A percentile compares a stretch with the other conserved stretches of the same genome.
These are phyloP conservation scores for Yamadazyma taylorii DNA, from an alignment of 1,139 yeast species.

Conservation along the genomic window DNA sequence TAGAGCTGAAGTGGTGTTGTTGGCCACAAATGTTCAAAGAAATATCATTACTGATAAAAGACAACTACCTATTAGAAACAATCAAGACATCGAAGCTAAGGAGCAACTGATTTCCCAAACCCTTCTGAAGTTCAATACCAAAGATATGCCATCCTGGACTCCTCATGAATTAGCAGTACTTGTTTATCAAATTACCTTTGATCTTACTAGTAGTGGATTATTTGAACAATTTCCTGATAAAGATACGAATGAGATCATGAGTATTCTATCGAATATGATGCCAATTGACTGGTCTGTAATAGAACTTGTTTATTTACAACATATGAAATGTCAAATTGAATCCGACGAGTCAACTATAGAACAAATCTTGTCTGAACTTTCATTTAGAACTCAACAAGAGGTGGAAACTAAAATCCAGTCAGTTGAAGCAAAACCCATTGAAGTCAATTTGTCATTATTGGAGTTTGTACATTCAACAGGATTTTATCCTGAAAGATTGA, in stretches of 20 bases:
- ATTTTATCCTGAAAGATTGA: constrained; percentile 10
- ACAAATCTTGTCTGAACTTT: constrained; percentile 13
- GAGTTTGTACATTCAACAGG: constrained; percentile 9
- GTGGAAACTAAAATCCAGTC: constrained; percentile 3
- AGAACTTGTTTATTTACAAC: constrained; percentile 11
- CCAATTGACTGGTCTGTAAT: constrained; percentile 13
- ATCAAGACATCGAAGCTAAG: constrained; percentile 3
- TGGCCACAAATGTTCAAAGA: constrained; percentile 6
- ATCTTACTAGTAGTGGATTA: constrained; percentile 15
- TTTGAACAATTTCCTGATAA: constrained; percentile 17
- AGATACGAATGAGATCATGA: constrained; percentile 10
- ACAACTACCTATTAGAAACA: constrained; percentile 12
- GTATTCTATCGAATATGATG: constrained; percentile 1
- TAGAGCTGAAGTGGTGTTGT: constrained; percentile 11
- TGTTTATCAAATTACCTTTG: constrained; percentile 7
- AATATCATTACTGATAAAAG: neutral
- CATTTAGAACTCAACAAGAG: constrained; percentile 10
- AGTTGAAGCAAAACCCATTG: constrained; percentile 1
- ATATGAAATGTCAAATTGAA: constrained; percentile 6
- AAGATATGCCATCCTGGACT: constrained; percentile 5
- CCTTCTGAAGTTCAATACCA: constrained; percentile 1
- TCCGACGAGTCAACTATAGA: constrained; percentile 4
- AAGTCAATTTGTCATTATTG: constrained; percentile 11
- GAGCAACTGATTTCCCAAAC: constrained; percentile 1
- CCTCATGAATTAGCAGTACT: constrained; percentile 6